Evolutionary conservation across 2,329 filamentous ascomycete genomes (phyloP).

Genomic region (Rutstroemia sp.): DNA sequence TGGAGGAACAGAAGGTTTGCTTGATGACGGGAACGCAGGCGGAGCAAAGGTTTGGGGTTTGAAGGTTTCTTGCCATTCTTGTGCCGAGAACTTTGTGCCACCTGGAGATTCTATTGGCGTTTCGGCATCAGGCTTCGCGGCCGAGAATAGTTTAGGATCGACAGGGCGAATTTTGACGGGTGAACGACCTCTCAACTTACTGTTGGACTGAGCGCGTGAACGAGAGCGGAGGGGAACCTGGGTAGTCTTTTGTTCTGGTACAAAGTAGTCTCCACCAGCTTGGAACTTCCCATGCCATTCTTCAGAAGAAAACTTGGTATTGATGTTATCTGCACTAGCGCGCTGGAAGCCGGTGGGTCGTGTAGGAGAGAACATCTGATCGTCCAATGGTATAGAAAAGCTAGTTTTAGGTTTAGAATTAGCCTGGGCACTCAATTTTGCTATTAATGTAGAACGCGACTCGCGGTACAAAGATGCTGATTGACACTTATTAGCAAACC

Average conservation of each 20-base stretch:
- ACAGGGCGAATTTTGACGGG: conserved; percentile 24
- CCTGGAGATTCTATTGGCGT: conserved; percentile 22
- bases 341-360: conserved; percentile 38
- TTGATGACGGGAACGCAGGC: conserved; percentile 11
- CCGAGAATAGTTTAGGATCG: conserved; percentile 14
- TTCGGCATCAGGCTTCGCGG: conserved; percentile 9
- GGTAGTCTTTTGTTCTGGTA: conserved; percentile 17
- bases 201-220: conserved; percentile 22
- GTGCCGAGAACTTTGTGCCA: conserved; percentile 25
- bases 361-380: conserved; percentile 34
- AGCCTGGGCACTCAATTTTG: conserved; percentile 19
- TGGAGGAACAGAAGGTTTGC: conserved; percentile 9
- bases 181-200: conserved; percentile 24
- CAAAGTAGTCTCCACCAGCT: conserved; percentile 27
- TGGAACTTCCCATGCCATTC: conserved; percentile 34
- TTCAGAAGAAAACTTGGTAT: conserved; percentile 50
- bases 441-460: conserved; percentile 5
- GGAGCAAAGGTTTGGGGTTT: conserved; percentile 28
- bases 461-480: conserved; percentile 5
- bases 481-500: conserved; percentile 9
- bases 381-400: conserved; percentile 35
- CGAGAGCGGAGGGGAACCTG: conserved; percentile 10
- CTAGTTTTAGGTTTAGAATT: conserved; percentile 27
- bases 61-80: conserved; percentile 28
- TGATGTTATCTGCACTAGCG: conserved; percentile 52